Conservation (phyloP, 2,329 filamentous ascomycete genomes). For the Zasmidium cellare region DNA sequence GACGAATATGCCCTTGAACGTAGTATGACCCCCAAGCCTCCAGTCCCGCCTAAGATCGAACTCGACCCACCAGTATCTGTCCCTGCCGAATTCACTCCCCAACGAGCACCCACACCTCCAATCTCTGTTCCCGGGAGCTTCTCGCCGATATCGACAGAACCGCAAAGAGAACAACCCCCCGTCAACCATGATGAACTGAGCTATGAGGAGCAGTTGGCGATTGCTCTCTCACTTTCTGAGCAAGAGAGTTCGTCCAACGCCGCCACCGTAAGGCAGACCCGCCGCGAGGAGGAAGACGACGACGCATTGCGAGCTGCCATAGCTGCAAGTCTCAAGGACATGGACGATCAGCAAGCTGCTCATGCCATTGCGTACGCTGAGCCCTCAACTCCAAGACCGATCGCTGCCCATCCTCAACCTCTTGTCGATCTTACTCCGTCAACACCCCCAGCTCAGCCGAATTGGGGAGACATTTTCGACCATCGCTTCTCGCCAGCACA, state of each 20-base stretch:
- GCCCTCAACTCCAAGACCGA: conserved; percentile 16
- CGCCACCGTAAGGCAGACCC: conserved; percentile 22
- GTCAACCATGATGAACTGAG: conserved; percentile 26
- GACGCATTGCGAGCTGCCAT: conserved; percentile 34
- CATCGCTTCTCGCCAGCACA: conserved; percentile 12
- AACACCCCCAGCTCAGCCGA: conserved; percentile 18
- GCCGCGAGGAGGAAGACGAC: conserved; percentile 26
- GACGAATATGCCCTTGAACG: conserved; percentile 41
- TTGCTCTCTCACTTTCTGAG: conserved; percentile 37
- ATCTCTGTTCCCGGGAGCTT: conserved; percentile 24
- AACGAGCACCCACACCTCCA: conserved; percentile 19
- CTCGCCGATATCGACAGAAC: conserved; percentile 7
- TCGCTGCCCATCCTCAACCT: conserved; percentile 15
- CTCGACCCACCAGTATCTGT: conserved; percentile 24
- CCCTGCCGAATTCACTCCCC: background rate
- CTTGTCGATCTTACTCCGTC: conserved; percentile 30
- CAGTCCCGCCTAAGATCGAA: conserved; percentile 47
- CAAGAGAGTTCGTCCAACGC: conserved; percentile 30
- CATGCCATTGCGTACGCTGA: conserved; percentile 22
- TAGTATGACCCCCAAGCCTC: conserved; percentile 45
- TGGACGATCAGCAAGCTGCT: conserved; percentile 28
- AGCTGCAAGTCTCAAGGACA: conserved; percentile 34
- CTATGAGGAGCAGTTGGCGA: conserved; percentile 39
- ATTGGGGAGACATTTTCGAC: conserved; percentile 25
- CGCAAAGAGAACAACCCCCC: conserved; percentile 14